Evolutionary conservation across 73 alveolate species (phyloP).

Genomic region (Symbiodinium pilosum): DNA sequence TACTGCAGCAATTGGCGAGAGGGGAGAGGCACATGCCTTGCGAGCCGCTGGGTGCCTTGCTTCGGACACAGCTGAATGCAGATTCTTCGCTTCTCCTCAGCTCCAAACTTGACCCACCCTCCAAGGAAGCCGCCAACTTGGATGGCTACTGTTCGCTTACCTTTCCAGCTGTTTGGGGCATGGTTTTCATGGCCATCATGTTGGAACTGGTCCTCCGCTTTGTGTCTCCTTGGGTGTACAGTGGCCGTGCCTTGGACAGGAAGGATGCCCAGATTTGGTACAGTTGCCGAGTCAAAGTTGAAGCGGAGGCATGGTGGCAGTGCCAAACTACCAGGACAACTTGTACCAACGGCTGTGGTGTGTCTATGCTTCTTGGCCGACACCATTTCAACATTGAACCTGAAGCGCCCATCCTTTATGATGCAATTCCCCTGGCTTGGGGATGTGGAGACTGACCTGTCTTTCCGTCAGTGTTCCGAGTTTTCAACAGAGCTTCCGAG

Average conservation of each 20-base stretch:
- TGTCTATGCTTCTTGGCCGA: slow-evolving; percentile 43
- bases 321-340: slow-evolving; percentile 91
- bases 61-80: neutral
- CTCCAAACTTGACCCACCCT: too few species aligned
- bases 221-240: slow-evolving; percentile 17
- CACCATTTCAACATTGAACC: too few species aligned
- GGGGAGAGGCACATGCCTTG: slow-evolving; percentile 76
- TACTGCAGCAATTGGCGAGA: slow-evolving; percentile 8
- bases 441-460: too few species aligned
- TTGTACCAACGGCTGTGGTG: slow-evolving; percentile 86
- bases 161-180: slow-evolving; percentile 27
- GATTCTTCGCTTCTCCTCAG: too few species aligned
- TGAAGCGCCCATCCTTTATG: too few species aligned
- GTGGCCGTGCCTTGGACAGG: slow-evolving; percentile 40
- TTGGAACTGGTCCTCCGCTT: neutral
- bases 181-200: neutral
- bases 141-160: neutral
- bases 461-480: too few species aligned
- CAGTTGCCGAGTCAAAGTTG: too few species aligned
- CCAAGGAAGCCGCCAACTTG: neutral
- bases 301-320: slow-evolving; percentile 70
- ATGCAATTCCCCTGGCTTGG: too few species aligned
- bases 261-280: too few species aligned
- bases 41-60: slow-evolving; percentile 48
- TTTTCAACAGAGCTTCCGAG: too few species aligned